These are phyloP conservation scores for Seiridium unicorne DNA, from an alignment of 2,329 filamentous ascomycete genomes.

Conservation along the genomic window DNA sequence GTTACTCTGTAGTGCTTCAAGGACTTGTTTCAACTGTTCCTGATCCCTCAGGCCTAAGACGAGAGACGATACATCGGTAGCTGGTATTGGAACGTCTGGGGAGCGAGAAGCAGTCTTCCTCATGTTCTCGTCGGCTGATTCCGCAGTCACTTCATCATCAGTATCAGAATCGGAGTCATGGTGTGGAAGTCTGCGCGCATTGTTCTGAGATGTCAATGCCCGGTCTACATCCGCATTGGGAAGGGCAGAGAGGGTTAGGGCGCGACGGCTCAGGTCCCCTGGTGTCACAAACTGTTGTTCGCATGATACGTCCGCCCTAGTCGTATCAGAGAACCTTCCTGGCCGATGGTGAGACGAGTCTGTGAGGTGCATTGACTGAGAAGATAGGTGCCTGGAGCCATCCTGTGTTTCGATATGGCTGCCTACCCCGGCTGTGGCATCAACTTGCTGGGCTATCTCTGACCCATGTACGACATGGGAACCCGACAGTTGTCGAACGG, in stretches of 20 bases:
- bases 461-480: neutral
- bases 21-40: slow-evolving; percentile 14
- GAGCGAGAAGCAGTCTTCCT: neutral
- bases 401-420: too few species aligned
- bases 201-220: neutral
- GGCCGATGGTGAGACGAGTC: too few species aligned
- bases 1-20: slow-evolving; percentile 20
- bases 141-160: neutral
- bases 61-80: neutral
- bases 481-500: too few species aligned
- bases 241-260: neutral
- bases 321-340: too few species aligned
- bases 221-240: neutral
- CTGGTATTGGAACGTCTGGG: neutral
- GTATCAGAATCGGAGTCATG: neutral
- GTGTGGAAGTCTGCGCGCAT: neutral
- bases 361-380: too few species aligned
- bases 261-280: neutral
- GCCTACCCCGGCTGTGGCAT: too few species aligned
- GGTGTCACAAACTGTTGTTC: neutral
- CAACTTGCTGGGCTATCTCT: neutral
- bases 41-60: slow-evolving; percentile 13
- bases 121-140: neutral
- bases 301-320: neutral
- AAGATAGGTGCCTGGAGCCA: too few species aligned